Conservation (phyloP, 495 filamentous ascomycete genomes). For the Hyphodiscus hymeniophilus region DNA sequence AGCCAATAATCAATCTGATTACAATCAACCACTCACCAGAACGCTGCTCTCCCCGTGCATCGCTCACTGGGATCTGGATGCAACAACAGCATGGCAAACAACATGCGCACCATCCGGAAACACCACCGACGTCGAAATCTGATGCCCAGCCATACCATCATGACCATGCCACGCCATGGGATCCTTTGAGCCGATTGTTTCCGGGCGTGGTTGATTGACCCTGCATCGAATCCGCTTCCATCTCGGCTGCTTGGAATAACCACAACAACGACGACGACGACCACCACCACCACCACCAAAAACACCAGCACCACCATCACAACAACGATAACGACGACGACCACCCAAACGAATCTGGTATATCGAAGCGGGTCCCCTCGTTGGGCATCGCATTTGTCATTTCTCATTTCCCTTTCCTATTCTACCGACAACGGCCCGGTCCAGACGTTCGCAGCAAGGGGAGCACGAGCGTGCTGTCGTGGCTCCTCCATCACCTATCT, state of each 20-base stretch:
- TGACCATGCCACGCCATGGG: too few species aligned
- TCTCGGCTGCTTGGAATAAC: neutral
- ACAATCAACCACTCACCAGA: constrained; percentile 8
- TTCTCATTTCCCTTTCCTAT: neutral
- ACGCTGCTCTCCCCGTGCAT: constrained; percentile 1
- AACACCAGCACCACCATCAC: too few species aligned
- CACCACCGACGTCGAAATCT: neutral
- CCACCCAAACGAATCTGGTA: too few species aligned
- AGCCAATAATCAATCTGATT: too few species aligned
- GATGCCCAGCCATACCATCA: too few species aligned
- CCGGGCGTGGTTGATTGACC: constrained; percentile 2
- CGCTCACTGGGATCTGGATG: constrained; percentile 2
- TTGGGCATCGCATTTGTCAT: neutral
- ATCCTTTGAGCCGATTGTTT: constrained; percentile 18
- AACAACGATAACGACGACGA: too few species aligned
- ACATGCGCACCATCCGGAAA: neutral
- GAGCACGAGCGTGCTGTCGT: neutral
- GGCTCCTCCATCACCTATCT: neutral
- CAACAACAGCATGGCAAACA: neutral
- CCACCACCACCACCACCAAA: neutral
- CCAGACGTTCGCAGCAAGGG: neutral
- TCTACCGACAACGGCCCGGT: neutral
- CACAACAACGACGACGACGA: neutral
- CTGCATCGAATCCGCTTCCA: neutral
- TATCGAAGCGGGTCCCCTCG: too few species aligned